Base-by-base conservation (phyloP, 2,329 filamentous ascomycete species). In the Scedosporium minutisporum region DNA sequence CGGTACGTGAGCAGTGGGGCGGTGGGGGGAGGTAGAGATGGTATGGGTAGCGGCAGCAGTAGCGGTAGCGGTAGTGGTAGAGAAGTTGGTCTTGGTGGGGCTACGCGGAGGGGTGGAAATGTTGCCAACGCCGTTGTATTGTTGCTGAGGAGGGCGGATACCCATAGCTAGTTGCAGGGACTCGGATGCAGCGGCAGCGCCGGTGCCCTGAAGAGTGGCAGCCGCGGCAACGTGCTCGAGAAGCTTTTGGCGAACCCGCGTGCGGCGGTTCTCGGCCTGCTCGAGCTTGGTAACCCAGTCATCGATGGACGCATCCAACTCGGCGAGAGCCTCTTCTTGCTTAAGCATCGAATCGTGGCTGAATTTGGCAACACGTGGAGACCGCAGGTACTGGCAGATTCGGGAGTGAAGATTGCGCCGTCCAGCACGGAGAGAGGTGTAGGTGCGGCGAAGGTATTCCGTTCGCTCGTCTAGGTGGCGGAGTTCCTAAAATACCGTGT, bases 271-370 rank as follows among this genome's bases (percentile, higher is more conserved):
- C 73, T 93, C 90, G 9, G 89, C 88, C 65, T 88, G 83, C 70
- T 93, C 90, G n/a, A 93, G 82, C 75, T 93, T 93, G 67, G 76
- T 80, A 58, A 90, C 85, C 87, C 90, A 93, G 70, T 91, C 88
- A 68, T 93, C 90, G 65, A 93, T 93, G 2, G 87, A 89, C 16
- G 81, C 77, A 70, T 93, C 89, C 6, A 93, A 82, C 71, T 92
- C 89, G 1, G 86, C 84, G 10, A 93, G 79, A 1, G 88, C 88
- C 73, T 93, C 89, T 72, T 93, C 89, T 71, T 93, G 89, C 75
- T 88, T 90, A 51, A 93, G 79, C 72, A 93, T 84, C 21, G 86
- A 86, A 65, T 92, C 88, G 65, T 87, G 82, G 66, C 86, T 90
- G 71, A 92, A 91, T 66, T 84, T 87, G 63, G 87, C 84, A 4